phyloP scores from a whole-genome alignment of 164 flowering plant genomes.

The Aristolochia californica region DNA sequence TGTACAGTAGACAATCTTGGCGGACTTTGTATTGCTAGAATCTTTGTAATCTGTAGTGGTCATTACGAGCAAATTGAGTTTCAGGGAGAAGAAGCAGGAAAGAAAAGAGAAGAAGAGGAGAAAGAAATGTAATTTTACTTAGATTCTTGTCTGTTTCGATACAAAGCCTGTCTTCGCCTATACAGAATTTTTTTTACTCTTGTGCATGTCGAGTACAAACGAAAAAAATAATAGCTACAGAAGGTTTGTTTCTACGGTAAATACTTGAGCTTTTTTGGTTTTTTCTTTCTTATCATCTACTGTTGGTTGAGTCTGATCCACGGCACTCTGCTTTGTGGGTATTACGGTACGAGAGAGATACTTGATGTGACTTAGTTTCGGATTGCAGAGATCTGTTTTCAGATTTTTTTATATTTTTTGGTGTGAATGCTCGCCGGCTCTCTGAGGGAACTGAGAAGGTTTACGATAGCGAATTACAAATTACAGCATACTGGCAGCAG shows the following conservation, averaged over 20 bases:
- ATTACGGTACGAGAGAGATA: no score
- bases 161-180: constrained; percentile 7
- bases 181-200: background rate
- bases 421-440: no score
- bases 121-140: constrained; percentile 2
- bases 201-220: constrained; percentile 4
- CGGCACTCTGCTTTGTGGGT: no score
- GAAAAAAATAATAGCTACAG: background rate
- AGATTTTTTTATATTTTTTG: no score
- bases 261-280: no score
- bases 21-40: constrained; percentile 13
- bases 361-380: no score
- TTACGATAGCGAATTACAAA: no score
- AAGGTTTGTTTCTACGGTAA: background rate
- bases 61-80: background rate
- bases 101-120: background rate
- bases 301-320: no score
- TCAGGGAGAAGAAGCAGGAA: background rate
- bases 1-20: constrained; percentile 1
- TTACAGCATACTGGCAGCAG: no score
- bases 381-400: no score
- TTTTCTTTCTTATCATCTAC: no score
- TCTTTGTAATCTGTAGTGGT: constrained; percentile 4
- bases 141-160: constrained; percentile 11
- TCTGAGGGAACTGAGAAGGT: no score